A percentile compares a stretch with the other conserved stretches of the same genome.
phyloP scores from a whole-genome alignment of 208 protist genomes.

The Entamoeba histolytica region DNA sequence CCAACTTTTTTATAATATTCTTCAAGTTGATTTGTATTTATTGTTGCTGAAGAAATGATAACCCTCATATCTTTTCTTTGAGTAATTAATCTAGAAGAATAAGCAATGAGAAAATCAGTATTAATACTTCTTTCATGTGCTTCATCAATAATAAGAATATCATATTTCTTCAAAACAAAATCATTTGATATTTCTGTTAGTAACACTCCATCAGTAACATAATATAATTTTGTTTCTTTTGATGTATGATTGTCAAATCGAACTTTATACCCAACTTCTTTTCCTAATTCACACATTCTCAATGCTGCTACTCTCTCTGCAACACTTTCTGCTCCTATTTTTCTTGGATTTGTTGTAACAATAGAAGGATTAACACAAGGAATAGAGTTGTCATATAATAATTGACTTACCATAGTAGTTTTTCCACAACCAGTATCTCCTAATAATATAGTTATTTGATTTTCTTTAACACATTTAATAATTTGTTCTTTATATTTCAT shows the following conservation, averaged over 20 bases:
- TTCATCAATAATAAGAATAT: background rate
- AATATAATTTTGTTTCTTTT: constrained; percentile 61
- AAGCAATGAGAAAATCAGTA: background rate
- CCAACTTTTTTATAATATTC: constrained; percentile 29
- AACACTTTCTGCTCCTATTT: constrained; percentile 48
- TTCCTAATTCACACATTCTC: constrained; percentile 44
- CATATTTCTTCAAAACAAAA: constrained; percentile 44
- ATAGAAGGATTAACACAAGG: constrained; percentile 51
- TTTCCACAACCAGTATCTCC: constrained; percentile 85
- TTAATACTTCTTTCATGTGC: background rate
- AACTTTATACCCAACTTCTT: constrained; percentile 75
- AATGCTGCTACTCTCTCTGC: constrained; percentile 49
- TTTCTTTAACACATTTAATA: constrained; percentile 31
- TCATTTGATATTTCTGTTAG: constrained; percentile 75
- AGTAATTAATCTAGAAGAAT: background rate
- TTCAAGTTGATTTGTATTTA: background rate
- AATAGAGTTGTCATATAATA: constrained; percentile 50
- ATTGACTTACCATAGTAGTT: constrained; percentile 80
- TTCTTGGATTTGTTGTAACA: constrained; percentile 50
- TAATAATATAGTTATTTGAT: constrained; percentile 68
- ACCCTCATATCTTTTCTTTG: background rate
- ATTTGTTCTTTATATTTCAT: constrained; percentile 1
- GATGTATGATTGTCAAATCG: constrained; percentile 78
- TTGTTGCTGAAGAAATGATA: background rate
- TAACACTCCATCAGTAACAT: constrained; percentile 94